Base-by-base conservation (phyloP, 257 asterid species). In the Perilla frutescens region DNA sequence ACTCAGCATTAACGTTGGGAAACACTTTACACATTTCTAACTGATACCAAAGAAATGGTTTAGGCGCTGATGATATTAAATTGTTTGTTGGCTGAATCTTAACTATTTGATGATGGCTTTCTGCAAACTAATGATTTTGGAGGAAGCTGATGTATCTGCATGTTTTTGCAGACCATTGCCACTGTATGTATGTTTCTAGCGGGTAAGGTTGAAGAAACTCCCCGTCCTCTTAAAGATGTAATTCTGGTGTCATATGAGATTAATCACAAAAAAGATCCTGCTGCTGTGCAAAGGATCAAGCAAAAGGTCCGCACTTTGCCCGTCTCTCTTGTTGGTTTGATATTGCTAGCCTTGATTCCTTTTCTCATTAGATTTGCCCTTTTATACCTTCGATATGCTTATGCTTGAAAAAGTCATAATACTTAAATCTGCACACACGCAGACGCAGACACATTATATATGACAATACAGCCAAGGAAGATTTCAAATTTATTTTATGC, bases 201-300 rank as follows among this genome's bases (percentile, higher is more conserved):
- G 34, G 98, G 98, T 36, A 94, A 94, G 85, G 99, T 94, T 77
- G 99, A 94, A 85, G 99, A 94, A 87, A 91, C 99, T 76, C 99
- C 98, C 37, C 99, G 96, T 54, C 96, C 96, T 68, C 81, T 94
- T 47, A 91, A 86, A 80, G 98, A 94, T 81, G 98, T 91, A 8
- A 94, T 94, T 79, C 82, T 87, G n/a, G 96, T 92, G 61, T 91
- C 99, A 4, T 90, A 91, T 85, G 98, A 94, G 74, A 87, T 94
- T 62, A 87, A 86, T 77, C 90, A 94, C 79, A 94, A 94, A 62
- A 90, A 91, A 73, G 78, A 78, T 53, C 12, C 79, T 62, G 87
- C 88, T 40, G 96, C 93, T 45, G 84, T 73, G 68, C 96, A 93
- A 75, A 87, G 84, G 90, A 93, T 93, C 80, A 93, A 89, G 84